Evolutionary conservation across 2,329 filamentous ascomycete genomes (phyloP).

Genomic region (Chrysoporthe deuterocubensis): DNA sequence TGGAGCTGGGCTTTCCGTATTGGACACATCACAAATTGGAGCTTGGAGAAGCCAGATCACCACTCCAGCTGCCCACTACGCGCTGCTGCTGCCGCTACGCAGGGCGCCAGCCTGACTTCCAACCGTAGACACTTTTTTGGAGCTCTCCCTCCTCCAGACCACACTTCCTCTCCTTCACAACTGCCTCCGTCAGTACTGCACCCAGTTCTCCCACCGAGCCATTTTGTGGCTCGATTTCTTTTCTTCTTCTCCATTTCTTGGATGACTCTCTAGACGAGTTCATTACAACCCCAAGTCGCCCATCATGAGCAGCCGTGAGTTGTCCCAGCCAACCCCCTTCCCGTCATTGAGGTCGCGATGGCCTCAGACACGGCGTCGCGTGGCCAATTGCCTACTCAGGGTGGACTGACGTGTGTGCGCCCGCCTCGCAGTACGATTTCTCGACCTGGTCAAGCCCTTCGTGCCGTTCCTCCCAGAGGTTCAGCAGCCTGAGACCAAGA

Average conservation of each 20-base stretch:
- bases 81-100: neutral
- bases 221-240: slow-evolving; percentile 39
- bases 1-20: slow-evolving; percentile 20
- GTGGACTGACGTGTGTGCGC: slow-evolving; percentile 30
- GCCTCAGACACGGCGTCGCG: slow-evolving; percentile 24
- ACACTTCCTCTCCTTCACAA: slow-evolving; percentile 32
- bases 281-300: slow-evolving; percentile 35
- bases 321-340: slow-evolving; percentile 15
- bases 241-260: slow-evolving; percentile 32
- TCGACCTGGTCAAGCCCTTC: slow-evolving; percentile 99
- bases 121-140: slow-evolving; percentile 16
- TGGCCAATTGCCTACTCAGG: slow-evolving; percentile 18
- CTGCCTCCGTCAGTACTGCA: slow-evolving; percentile 22
- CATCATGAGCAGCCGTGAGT: slow-evolving; percentile 63
- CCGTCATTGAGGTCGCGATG: slow-evolving; percentile 22
- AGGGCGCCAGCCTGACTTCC: slow-evolving; percentile 6
- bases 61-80: slow-evolving; percentile 1
- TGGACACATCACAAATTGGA: slow-evolving; percentile 36
- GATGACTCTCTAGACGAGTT: slow-evolving; percentile 32
- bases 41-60: slow-evolving; percentile 38
- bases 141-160: slow-evolving; percentile 30
- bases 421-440: slow-evolving; percentile 80
- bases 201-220: slow-evolving; percentile 32
- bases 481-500: slow-evolving; percentile 96
- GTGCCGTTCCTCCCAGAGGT: slow-evolving; percentile 99